Percentiles rank a stretch among this genome's conserved stretches.
phyloP scores from a whole-genome alignment of 2,329 filamentous ascomycete species.

The Shiraia bambusicola region DNA sequence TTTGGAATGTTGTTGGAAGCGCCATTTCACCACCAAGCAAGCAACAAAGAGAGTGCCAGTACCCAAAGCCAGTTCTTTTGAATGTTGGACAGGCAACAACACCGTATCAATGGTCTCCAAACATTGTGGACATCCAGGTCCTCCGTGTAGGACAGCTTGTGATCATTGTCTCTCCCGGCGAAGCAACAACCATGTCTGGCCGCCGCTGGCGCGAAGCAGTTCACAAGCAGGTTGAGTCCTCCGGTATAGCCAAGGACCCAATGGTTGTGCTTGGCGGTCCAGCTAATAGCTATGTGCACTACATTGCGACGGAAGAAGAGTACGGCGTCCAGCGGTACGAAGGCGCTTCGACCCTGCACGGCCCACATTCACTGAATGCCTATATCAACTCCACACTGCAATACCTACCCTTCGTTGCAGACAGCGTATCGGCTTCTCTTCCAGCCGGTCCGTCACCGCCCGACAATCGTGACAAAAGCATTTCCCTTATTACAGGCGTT shows the following conservation, averaged over 20 bases:
- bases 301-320: slow-evolving; percentile 76
- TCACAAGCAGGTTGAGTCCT: slow-evolving; percentile 26
- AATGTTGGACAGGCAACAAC: slow-evolving; percentile 78
- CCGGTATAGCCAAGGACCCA: slow-evolving; percentile 26
- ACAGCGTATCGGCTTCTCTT: slow-evolving; percentile 29
- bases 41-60: slow-evolving; percentile 74
- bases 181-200: slow-evolving; percentile 90
- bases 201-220: slow-evolving; percentile 71
- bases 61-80: slow-evolving; percentile 79
- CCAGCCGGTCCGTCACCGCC: slow-evolving; percentile 67
- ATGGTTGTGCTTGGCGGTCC: slow-evolving; percentile 85
- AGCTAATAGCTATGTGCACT: slow-evolving; percentile 87
- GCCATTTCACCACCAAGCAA: slow-evolving; percentile 69
- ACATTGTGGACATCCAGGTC: slow-evolving; percentile 85
- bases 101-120: slow-evolving; percentile 87
- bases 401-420: slow-evolving; percentile 66
- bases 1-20: slow-evolving; percentile 77
- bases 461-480: slow-evolving; percentile 72
- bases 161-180: slow-evolving; percentile 81
- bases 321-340: slow-evolving; percentile 87
- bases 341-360: slow-evolving; percentile 89
- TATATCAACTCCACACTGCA: slow-evolving; percentile 84
- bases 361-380: slow-evolving; percentile 76
- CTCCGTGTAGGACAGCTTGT: slow-evolving; percentile 82
- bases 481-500: slow-evolving; percentile 79